Percentiles rank a stretch among this genome's conserved stretches.
phyloP scores from a whole-genome alignment of 73 alveolate species.

The Paramecium sexaurelia region DNA sequence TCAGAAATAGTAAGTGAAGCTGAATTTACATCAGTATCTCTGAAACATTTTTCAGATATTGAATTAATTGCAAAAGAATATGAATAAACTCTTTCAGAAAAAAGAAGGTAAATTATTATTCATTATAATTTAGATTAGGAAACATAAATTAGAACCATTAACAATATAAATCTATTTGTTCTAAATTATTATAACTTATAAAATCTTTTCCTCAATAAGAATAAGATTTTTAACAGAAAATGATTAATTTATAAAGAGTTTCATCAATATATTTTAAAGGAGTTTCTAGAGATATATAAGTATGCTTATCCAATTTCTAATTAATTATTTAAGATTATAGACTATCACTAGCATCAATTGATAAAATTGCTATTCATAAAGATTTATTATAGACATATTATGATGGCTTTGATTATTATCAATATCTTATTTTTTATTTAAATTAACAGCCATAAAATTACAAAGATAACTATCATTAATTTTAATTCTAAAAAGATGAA shows the following conservation, averaged over 20 bases:
- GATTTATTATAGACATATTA: background rate
- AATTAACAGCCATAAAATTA: background rate
- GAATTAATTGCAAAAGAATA: background rate
- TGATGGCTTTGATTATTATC: slow-evolving; percentile 1
- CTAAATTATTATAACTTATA: background rate
- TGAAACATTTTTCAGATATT: background rate
- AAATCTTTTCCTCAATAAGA: background rate
- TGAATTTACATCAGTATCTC: slow-evolving; percentile 9
- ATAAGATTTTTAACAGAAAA: background rate
- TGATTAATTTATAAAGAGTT: background rate
- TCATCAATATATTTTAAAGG: background rate
- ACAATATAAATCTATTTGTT: background rate
- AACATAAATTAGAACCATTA: background rate
- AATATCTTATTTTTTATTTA: background rate
- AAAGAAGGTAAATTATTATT: slow-evolving; percentile 1
- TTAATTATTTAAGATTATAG: background rate
- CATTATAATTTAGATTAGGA: background rate
- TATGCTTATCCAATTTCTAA: background rate
- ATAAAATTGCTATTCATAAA: background rate
- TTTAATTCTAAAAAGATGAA: background rate
- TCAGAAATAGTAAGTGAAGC: background rate
- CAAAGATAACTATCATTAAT: background rate
- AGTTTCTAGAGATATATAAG: background rate
- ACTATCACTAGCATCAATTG: background rate
- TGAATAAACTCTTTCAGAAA: slow-evolving; percentile 6